Conservation (phyloP, 805 yeast species). For the Candida loeiensis region DNA sequence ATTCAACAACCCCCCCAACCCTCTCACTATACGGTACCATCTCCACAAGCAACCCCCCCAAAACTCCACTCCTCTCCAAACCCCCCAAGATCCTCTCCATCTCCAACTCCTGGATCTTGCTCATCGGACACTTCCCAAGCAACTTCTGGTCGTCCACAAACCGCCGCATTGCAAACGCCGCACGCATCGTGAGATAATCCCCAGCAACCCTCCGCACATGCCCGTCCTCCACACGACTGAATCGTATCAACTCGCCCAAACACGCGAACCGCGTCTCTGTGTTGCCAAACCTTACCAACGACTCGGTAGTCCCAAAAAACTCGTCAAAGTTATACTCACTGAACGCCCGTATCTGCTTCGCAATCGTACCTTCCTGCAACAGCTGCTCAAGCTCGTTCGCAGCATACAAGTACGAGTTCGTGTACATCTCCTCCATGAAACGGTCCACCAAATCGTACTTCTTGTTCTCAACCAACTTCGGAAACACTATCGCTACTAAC, state of each 20-base stretch:
- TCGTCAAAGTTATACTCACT: constrained; percentile 40
- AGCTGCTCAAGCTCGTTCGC: constrained; percentile 50
- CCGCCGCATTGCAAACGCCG: constrained; percentile 58
- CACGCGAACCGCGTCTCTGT: constrained; percentile 52
- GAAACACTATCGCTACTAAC: constrained; percentile 41
- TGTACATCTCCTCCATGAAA: constrained; percentile 50
- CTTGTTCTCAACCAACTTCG: constrained; percentile 27
- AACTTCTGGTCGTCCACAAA: constrained; percentile 61
- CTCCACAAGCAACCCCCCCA: constrained; percentile 20
- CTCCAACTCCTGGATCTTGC: constrained; percentile 64
- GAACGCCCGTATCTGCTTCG: constrained; percentile 36
- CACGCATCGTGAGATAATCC: constrained; percentile 50
- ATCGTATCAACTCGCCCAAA: constrained; percentile 49
- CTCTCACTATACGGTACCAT: constrained; percentile 15
- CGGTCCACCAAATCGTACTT: constrained; percentile 6
- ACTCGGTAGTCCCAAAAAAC: constrained; percentile 62
- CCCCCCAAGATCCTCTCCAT: constrained; percentile 47
- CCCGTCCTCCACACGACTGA: constrained; percentile 16
- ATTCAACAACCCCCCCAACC: constrained; percentile 14
- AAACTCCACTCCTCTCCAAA: constrained; percentile 16
- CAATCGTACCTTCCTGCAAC: constrained; percentile 20
- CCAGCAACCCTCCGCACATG: constrained; percentile 19
- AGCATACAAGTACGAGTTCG: constrained; percentile 56
- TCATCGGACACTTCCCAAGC: constrained; percentile 59
- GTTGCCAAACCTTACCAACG: constrained; percentile 42